Evolutionary conservation across 306 rosid species (phyloP).

Genomic region (Geum urbanum): DNA sequence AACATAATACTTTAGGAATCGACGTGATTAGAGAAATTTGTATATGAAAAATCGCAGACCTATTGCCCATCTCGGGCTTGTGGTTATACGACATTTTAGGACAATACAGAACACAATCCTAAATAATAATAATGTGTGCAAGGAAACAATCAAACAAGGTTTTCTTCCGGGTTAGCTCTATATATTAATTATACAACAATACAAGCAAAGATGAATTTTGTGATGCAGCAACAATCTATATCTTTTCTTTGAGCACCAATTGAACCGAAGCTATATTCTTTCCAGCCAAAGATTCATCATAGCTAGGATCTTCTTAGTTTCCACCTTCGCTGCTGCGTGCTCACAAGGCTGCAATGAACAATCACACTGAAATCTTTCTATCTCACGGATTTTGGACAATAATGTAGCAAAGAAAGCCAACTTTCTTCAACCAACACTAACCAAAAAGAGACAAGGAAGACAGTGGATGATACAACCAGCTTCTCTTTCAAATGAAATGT

Average conservation of each 20-base stretch:
- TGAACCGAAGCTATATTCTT: not conserved
- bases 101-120: too few species aligned
- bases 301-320: not conserved
- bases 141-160: too few species aligned
- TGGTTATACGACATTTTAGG: too few species aligned
- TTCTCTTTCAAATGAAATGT: not conserved
- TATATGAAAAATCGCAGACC: too few species aligned
- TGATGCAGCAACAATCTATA: too few species aligned
- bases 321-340: not conserved
- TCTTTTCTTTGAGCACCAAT: not conserved
- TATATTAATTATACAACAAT: too few species aligned
- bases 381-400: not conserved
- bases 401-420: not conserved
- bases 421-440: not conserved
- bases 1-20: too few species aligned
- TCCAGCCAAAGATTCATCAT: not conserved
- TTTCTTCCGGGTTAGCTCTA: too few species aligned
- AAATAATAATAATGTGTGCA: too few species aligned
- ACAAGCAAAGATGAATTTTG: too few species aligned
- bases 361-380: not conserved
- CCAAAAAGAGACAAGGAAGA: not conserved
- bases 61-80: too few species aligned
- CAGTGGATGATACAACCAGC: not conserved
- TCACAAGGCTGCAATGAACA: not conserved
- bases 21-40: too few species aligned